Conservation (phyloP, 345 rosid genomes). For the Erodium maritimum region DNA sequence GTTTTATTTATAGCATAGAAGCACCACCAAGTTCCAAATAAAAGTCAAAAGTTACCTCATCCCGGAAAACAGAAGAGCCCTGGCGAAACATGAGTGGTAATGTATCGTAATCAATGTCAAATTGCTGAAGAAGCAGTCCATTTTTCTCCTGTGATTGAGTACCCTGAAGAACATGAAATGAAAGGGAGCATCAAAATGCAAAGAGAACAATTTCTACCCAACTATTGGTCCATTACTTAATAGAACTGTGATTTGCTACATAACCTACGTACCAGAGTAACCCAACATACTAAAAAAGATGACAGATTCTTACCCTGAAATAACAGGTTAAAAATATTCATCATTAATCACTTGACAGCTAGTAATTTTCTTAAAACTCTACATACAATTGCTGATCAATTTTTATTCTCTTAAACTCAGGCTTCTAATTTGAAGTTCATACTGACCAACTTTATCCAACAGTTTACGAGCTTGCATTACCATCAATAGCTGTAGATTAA, state of each 20-base stretch:
- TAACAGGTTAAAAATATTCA: too few relatives aligned
- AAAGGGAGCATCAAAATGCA: not conserved
- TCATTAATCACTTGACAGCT: too few relatives aligned
- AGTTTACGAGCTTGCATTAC: too few relatives aligned
- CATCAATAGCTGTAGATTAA: too few relatives aligned
- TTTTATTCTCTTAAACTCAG: too few relatives aligned
- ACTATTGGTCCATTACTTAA: not conserved
- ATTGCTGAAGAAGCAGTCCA: constrained; percentile 48
- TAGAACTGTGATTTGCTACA: not conserved
- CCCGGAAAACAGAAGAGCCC: constrained; percentile 59
- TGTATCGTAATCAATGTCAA: constrained; percentile 51
- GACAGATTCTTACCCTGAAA: not conserved
- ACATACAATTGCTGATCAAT: too few relatives aligned
- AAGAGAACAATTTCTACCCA: not conserved
- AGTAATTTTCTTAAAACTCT: too few relatives aligned
- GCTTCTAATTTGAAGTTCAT: too few relatives aligned
- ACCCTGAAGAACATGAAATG: constrained; percentile 47
- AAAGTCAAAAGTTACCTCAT: constrained; percentile 18
- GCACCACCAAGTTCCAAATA: not conserved
- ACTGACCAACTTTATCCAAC: too few relatives aligned
- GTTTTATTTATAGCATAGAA: not conserved
- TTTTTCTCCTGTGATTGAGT: constrained; percentile 74
- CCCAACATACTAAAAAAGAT: not conserved
- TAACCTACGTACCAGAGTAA: not conserved
- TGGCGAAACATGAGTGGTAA: constrained; percentile 53